Evolutionary conservation across 768 basidiomycete species (phyloP), one percentile per base, ranked within the genome.

Genomic region (Hypsizygus marmoreus): DNA sequence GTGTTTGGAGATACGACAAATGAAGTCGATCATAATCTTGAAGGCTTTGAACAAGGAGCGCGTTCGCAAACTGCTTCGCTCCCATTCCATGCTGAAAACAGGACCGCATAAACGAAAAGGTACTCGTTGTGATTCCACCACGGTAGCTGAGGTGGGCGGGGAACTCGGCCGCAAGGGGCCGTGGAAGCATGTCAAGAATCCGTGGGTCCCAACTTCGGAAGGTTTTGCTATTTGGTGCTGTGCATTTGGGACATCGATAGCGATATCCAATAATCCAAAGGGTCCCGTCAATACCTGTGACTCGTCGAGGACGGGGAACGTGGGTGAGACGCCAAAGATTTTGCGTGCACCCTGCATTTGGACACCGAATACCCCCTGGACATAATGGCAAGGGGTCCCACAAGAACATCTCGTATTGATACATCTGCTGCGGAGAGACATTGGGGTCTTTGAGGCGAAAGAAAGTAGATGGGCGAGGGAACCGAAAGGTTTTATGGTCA

Each of bases 51-150:
- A 50, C 47, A 4, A 43, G 43, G 9, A 66, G 26, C 1, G 41
- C 30, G 42, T 61, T 54, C 0, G 60, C 48, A 26, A 66, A 63
- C 20, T 59, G 63, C 17, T 54, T 60, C 3, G 63, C 41, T 0
- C 60, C 59, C 49, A 59, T 56, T 0, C 63, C 58, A 43, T 49
- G 44, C 28, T 50, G 55, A 45, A 63, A 57, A 4, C 51, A 60
- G 0, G 47, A 53, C 2, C 37, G 32, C 50, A 62, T 47, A 8
- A 59, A 37, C 3, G 44, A 25, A 24, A 62, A 53, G 0, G 58
- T 4, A 10, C 25, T 20, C 8, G 43, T 54, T 3, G 58, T 45
- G 7, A 64, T 50, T 1, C 56, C 61, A 45, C 58, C 43, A 17
- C 52, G 38, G 37, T 55, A 42, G 0, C 51, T 62, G 20, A 62